Conservation (phyloP, 2,329 filamentous ascomycete species). For the Cercospora nicotianae region DNA sequence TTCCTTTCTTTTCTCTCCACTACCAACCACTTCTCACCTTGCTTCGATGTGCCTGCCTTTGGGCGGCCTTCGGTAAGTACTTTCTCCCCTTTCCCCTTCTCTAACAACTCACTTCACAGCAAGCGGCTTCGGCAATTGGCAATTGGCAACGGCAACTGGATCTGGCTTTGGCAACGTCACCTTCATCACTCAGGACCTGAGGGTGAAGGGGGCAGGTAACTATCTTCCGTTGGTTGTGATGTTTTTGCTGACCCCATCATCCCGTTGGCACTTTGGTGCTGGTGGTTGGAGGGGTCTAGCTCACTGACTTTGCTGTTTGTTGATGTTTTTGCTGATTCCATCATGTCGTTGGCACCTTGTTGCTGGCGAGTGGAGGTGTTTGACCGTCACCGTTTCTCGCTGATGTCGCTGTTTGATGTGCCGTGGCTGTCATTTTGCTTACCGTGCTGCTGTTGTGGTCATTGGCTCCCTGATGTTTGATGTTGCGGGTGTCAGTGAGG, state of each 20-base stretch:
- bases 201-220: neutral
- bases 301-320: neutral
- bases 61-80: neutral
- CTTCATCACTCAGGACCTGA: neutral
- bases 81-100: neutral
- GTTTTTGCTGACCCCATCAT: neutral
- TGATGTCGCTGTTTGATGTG: neutral
- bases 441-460: too few relatives aligned
- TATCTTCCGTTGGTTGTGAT: neutral
- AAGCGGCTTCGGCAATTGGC: neutral
- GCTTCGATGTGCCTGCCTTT: neutral
- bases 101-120: neutral
- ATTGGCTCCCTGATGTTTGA: neutral
- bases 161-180: neutral
- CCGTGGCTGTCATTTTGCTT: too few relatives aligned
- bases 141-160: too few relatives aligned
- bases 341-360: neutral
- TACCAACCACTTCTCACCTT: neutral
- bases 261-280: neutral
- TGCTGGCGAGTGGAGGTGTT: neutral
- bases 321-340: neutral
- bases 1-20: neutral
- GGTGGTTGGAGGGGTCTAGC: neutral
- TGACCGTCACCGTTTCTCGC: neutral
- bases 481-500: neutral